Percentiles rank a stretch among this genome's conserved stretches.
phyloP scores from a whole-genome alignment of 192 early-diverging fungal genomes.

The Mortierella claussenii region DNA sequence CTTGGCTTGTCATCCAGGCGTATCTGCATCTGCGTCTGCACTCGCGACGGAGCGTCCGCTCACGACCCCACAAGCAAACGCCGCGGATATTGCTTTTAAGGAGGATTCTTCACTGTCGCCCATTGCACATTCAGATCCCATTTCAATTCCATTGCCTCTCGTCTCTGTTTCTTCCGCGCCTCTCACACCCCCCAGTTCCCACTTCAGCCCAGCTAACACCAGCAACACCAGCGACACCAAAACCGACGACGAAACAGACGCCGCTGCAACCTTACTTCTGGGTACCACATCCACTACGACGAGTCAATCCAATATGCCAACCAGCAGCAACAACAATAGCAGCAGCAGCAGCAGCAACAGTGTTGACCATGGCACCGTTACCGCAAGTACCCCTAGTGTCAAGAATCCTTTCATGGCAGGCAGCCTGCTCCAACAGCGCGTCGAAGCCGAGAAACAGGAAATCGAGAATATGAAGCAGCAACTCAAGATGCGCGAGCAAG shows the following conservation, averaged over 20 bases:
- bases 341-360: background rate
- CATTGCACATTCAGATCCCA: conserved; percentile 5
- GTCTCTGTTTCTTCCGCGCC: background rate
- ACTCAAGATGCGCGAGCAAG: conserved; percentile 42
- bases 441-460: conserved; percentile 48
- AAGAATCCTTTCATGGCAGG: conserved; percentile 36
- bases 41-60: background rate
- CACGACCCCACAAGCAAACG: background rate
- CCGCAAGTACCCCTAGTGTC: background rate
- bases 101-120: background rate
- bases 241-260: background rate
- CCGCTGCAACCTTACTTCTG: too few species aligned
- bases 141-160: background rate
- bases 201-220: background rate
- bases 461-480: conserved; percentile 43
- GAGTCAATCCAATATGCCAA: too few species aligned
- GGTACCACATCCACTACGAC: too few species aligned
- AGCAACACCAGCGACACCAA: background rate
- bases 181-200: background rate
- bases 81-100: background rate
- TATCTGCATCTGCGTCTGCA: background rate
- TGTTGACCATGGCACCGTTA: background rate
- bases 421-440: conserved; percentile 50
- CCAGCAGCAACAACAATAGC: background rate
- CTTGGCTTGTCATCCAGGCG: background rate